Percentiles rank a stretch among this genome's conserved stretches.
Evolutionary conservation across 257 asterid genomes (phyloP).

Genomic region (Perilla frutescens): DNA sequence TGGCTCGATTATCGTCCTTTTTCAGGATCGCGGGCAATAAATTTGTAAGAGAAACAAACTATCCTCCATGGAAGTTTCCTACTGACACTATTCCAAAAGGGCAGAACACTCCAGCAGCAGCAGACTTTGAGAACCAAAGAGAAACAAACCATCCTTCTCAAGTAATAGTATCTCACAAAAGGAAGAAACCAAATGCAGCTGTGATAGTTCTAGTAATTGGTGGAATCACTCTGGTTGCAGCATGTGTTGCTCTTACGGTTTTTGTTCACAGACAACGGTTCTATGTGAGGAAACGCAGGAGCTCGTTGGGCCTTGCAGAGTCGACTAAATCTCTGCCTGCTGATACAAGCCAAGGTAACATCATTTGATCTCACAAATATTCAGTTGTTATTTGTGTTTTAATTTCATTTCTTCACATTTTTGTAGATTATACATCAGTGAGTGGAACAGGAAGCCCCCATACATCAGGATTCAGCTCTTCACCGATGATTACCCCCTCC

Average conservation of each 20-base stretch:
- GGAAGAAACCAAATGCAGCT: constrained; percentile 47
- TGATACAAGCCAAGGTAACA: constrained; percentile 56
- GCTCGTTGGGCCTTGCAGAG: constrained; percentile 43
- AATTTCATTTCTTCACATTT: not conserved
- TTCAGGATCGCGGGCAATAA: constrained; percentile 83
- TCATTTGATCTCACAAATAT: no score
- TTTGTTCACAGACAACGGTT: constrained; percentile 40
- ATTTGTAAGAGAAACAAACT: constrained; percentile 61
- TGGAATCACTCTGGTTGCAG: constrained; percentile 60
- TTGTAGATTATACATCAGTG: constrained; percentile 48
- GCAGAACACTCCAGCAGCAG: constrained; percentile 65
- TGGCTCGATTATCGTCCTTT: constrained; percentile 18
- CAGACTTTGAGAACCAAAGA: not conserved
- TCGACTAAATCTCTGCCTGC: constrained; percentile 54
- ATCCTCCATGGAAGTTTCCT: constrained; percentile 85
- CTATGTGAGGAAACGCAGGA: constrained; percentile 34
- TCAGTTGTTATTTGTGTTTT: no score
- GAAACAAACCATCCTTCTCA: constrained; percentile 39
- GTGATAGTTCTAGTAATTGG: constrained; percentile 48
- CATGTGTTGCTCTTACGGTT: constrained; percentile 49
- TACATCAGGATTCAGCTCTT: constrained; percentile 54
- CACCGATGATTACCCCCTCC: constrained; percentile 61
- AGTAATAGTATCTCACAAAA: constrained; percentile 36
- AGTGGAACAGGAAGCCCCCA: constrained; percentile 54
- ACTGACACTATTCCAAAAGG: constrained; percentile 51